Evolutionary conservation across 2,329 filamentous ascomycete species (phyloP).

Genomic region (Alternaria brassicae): DNA sequence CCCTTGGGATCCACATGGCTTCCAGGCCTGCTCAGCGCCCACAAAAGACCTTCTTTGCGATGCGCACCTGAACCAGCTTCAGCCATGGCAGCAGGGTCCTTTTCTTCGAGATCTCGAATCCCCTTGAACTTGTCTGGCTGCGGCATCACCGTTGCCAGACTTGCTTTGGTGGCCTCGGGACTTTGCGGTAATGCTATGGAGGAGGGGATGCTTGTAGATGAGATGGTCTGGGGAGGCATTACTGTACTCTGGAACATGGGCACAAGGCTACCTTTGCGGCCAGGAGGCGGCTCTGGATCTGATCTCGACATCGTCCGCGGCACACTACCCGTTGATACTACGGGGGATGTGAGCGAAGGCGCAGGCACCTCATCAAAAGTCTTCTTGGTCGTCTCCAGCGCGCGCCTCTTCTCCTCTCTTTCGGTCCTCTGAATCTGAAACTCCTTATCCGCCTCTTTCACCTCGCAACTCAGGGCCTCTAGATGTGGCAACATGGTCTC

Average conservation of each 20-base stretch:
- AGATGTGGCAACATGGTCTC: slow-evolving; percentile 87
- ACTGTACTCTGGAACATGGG: slow-evolving; percentile 47
- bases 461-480: slow-evolving; percentile 85
- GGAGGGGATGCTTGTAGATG: slow-evolving; percentile 34
- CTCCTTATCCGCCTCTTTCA: slow-evolving; percentile 93
- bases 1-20: slow-evolving; percentile 95
- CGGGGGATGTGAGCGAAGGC: slow-evolving; percentile 29
- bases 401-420: slow-evolving; percentile 89
- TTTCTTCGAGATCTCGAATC: slow-evolving; percentile 89
- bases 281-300: slow-evolving; percentile 34
- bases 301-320: slow-evolving; percentile 31
- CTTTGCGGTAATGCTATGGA: slow-evolving; percentile 38
- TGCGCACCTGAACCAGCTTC: slow-evolving; percentile 69
- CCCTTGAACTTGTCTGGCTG: slow-evolving; percentile 77
- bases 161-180: slow-evolving; percentile 37
- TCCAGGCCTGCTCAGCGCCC: slow-evolving; percentile 91
- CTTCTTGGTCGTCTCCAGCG: slow-evolving; percentile 84
- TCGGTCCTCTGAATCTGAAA: slow-evolving; percentile 96
- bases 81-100: slow-evolving; percentile 56
- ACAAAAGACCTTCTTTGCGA: slow-evolving; percentile 91
- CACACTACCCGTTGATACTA: slow-evolving; percentile 33
- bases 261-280: slow-evolving; percentile 43
- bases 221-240: slow-evolving; percentile 36
- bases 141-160: slow-evolving; percentile 37
- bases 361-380: slow-evolving; percentile 43